These are phyloP conservation scores for Candolleomyces efflorescens DNA, from an alignment of 768 basidiomycete genomes.

Conservation along the genomic window DNA sequence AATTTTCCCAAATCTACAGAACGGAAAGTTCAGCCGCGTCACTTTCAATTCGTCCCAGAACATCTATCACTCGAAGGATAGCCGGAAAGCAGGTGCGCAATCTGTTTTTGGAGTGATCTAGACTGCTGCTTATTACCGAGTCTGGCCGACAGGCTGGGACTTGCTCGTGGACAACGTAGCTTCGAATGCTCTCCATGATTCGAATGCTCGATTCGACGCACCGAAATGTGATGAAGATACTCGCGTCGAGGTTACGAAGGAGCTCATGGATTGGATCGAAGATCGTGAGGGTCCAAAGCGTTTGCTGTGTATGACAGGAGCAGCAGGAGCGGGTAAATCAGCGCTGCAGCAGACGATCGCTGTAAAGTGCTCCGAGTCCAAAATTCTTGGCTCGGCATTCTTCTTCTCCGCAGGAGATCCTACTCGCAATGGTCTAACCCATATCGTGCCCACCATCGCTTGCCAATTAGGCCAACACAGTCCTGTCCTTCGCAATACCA, in stretches of 20 bases:
- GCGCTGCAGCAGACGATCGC: not conserved
- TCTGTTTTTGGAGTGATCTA: too few relatives aligned
- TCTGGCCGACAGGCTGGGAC: too few relatives aligned
- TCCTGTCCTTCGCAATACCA: not conserved
- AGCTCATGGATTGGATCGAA: not conserved
- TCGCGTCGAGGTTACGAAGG: not conserved
- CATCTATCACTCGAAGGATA: too few relatives aligned
- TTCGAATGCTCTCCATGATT: not conserved
- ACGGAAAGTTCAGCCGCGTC: too few relatives aligned
- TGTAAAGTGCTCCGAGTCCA: not conserved
- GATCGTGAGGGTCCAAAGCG: not conserved
- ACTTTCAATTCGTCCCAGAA: too few relatives aligned
- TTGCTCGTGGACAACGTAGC: too few relatives aligned
- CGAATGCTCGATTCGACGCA: not conserved
- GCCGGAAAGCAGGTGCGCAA: too few relatives aligned
- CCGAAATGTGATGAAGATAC: not conserved
- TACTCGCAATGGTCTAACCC: not conserved
- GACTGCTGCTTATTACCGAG: too few relatives aligned
- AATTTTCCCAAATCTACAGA: too few relatives aligned
- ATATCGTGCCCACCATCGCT: slow-evolving; percentile 1
- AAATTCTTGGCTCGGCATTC: not conserved
- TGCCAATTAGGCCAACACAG: not conserved
- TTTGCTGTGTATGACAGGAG: slow-evolving; percentile 1
- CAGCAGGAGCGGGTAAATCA: slow-evolving; percentile 4
- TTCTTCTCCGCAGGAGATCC: not conserved